Evolutionary conservation across 2,329 filamentous ascomycete species (phyloP).

Genomic region (Aureobasidium sp.): DNA sequence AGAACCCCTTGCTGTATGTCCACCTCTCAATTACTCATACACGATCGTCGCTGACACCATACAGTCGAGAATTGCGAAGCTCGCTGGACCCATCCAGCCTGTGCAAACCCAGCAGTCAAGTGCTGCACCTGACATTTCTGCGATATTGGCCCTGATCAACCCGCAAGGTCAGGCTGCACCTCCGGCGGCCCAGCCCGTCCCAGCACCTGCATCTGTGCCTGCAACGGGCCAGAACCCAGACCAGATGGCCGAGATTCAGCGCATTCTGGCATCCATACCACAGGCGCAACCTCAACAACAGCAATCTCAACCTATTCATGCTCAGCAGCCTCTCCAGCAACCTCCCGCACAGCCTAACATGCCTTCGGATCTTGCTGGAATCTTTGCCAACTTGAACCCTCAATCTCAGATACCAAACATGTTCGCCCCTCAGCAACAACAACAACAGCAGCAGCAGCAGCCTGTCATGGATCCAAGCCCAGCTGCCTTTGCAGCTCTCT

Average conservation of each 20-base stretch:
- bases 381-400: slow-evolving; percentile 10
- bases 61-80: slow-evolving; percentile 5
- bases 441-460: slow-evolving; percentile 8
- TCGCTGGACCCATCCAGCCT: slow-evolving; percentile 11
- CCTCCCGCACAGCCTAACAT: background rate
- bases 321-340: slow-evolving; percentile 3
- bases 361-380: background rate
- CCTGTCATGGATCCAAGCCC: background rate
- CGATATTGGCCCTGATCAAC: slow-evolving; percentile 15
- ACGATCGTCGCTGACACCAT: background rate
- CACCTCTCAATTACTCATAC: background rate
- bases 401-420: background rate
- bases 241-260: slow-evolving; percentile 15
- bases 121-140: slow-evolving; percentile 13
- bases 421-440: background rate
- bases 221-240: background rate
- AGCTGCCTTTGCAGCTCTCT: slow-evolving; percentile 12
- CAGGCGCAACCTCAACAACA: slow-evolving; percentile 13
- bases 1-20: slow-evolving; percentile 12
- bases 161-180: slow-evolving; percentile 18
- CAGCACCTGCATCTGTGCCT: slow-evolving; percentile 13
- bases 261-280: slow-evolving; percentile 17
- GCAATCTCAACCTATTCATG: slow-evolving; percentile 11
- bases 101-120: slow-evolving; percentile 4
- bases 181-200: slow-evolving; percentile 8